Base-by-base conservation (phyloP, 371 early-diverging fungal species). In the Mortierella sp. region DNA sequence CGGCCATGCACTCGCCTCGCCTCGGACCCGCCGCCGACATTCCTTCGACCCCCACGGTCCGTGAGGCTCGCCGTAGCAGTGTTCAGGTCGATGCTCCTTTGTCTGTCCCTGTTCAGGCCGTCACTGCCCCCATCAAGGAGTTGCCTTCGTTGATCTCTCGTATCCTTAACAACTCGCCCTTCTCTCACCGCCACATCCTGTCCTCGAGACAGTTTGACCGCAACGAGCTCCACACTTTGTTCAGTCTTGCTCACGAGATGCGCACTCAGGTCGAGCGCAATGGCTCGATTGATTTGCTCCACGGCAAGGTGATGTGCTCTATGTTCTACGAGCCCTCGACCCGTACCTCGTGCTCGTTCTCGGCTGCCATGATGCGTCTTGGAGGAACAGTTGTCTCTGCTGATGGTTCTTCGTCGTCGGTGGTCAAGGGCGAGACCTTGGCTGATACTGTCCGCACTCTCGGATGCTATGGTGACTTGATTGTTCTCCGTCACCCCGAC, bases 241-340 rank as follows among this genome's bases (percentile, higher is more conserved):
- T 99, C 84, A 95, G 96, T 52, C 91, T 96, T n/a, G 98, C 99
- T 1, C 95, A 96, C 66, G 98, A 99, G 84, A 96, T 99, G 95
- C 91, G 96, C 72, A 94, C 90, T 30, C 81, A 93, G 44, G 97
- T 97, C 14, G 96, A 98, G 82, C 91, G 94, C 46, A 89, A 93
- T 60, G 98, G 97, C 9, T 82, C 85, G 43, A 88, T 96, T 65
- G 92, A 95, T 53, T 65, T 99, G 58, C 84, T 99, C 53, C 83
- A 88, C 52, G 98, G 97, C 28, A 95, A 95, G 69, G 94, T 97
- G 5, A 89, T 99, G 87, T 93, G 93, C 82, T 92, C 93, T 25
- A 94, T 97, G 76, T 98, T 99, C 89, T 98, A 93, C 80, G 99
- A 99, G 86, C 95, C 99, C 46, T 95, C 95, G 53, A 98, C 98